Evolutionary conservation across 106 monocot genomes (phyloP).

Genomic region (Dendrobium nobile): DNA sequence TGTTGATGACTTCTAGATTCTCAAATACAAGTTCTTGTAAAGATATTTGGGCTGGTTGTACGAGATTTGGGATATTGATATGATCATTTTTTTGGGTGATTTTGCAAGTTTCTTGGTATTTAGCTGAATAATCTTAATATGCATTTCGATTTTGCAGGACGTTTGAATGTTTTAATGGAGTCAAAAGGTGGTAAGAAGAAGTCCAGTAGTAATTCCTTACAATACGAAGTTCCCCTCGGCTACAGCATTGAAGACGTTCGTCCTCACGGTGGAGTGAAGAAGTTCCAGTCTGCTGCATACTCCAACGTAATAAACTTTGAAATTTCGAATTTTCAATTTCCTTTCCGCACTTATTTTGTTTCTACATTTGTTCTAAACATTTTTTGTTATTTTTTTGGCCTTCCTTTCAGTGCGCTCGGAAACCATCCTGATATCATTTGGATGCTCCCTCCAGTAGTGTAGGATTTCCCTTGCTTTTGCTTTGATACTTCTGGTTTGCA

Average conservation of each 20-base stretch:
- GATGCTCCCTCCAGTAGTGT: conserved; percentile 15
- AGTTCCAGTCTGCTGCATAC: conserved; percentile 65
- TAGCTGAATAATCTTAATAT: background rate
- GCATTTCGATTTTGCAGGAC: conserved; percentile 22
- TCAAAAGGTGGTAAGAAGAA: conserved; percentile 52
- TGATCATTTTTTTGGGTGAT: background rate
- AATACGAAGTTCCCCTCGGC: conserved; percentile 60
- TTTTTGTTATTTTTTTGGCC: background rate
- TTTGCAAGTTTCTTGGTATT: background rate
- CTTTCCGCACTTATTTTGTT: background rate
- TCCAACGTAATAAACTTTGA: conserved; percentile 38
- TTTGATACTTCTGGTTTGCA: conserved; percentile 28
- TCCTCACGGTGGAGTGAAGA: conserved; percentile 57
- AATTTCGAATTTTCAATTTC: background rate
- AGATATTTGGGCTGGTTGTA: background rate
- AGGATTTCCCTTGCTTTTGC: conserved; percentile 4
- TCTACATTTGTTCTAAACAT: background rate
- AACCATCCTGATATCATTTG: conserved; percentile 54
- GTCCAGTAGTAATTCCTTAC: conserved; percentile 40
- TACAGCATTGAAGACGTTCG: conserved; percentile 69
- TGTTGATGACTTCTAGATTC: background rate
- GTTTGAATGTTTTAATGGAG: conserved; percentile 62
- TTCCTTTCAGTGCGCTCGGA: conserved; percentile 46
- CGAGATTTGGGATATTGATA: background rate
- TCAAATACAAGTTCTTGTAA: background rate